These are phyloP conservation scores for Lachnellula suecica DNA, from an alignment of 2,329 filamentous ascomycete genomes.

Conservation along the genomic window DNA sequence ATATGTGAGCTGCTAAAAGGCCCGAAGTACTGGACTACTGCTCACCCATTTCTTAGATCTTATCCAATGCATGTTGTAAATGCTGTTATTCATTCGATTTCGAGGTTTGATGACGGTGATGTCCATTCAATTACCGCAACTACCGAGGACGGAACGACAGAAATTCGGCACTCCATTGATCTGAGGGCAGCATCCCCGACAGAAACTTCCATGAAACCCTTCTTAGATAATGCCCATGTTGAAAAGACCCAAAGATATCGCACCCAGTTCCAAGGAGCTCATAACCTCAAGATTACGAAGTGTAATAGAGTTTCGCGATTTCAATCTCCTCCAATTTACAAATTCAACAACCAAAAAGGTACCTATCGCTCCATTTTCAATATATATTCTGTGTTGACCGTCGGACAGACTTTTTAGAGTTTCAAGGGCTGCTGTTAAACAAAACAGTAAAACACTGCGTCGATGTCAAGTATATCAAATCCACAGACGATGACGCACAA, in stretches of 20 bases:
- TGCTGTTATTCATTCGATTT: slow-evolving; percentile 12
- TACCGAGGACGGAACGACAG: slow-evolving; percentile 13
- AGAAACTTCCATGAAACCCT: slow-evolving; percentile 25
- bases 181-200: background rate
- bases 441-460: slow-evolving; percentile 14
- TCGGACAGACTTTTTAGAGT: slow-evolving; percentile 16
- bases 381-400: background rate
- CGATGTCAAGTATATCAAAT: slow-evolving; percentile 18
- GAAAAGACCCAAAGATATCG: slow-evolving; percentile 16
- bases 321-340: slow-evolving; percentile 15
- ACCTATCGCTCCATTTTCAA: background rate
- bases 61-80: slow-evolving; percentile 10
- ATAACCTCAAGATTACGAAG: slow-evolving; percentile 18
- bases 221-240: slow-evolving; percentile 21
- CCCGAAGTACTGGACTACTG: too few species aligned
- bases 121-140: slow-evolving; percentile 13
- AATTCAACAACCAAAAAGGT: slow-evolving; percentile 21
- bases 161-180: slow-evolving; percentile 20
- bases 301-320: slow-evolving; percentile 7
- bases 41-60: slow-evolving; percentile 5
- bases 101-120: slow-evolving; percentile 15
- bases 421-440: slow-evolving; percentile 16
- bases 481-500: slow-evolving; percentile 9
- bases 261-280: slow-evolving; percentile 20
- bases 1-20: slow-evolving; percentile 8